Evolutionary conservation across 2,329 filamentous ascomycete genomes (phyloP), one percentile per base, ranked within the genome.

Genomic region (Didymella keratinophila): DNA sequence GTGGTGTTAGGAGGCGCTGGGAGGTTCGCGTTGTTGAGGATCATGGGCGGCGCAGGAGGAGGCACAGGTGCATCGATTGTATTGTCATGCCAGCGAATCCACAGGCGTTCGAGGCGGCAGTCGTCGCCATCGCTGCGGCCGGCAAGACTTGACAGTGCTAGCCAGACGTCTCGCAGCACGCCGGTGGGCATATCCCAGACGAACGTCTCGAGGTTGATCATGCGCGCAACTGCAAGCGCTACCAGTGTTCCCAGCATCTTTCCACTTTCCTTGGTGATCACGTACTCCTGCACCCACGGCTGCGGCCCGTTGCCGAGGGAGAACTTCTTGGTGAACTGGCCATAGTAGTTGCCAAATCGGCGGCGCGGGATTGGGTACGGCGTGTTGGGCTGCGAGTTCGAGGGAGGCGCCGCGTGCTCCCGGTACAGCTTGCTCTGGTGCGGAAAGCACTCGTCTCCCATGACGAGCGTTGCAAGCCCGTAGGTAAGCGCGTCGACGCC

Each of bases 161-260:
- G 85, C 85, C 92, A 95, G 27, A 94, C 89, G 72, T 94, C 90
- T 52, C 91, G 85, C 52, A 93, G 78, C 18, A 95, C 89, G 1
- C 91, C 92, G 0, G 91, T 95, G 0, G 91, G 91, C 91, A 95
- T 94, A 70, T 96, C 91, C 91, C 91, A 95, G 3, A 91, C 83
- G 70, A 95, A 95, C 0, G 87, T 88, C 76, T 95, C 91, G 37
- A 96, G 82, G 69, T 91, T 92, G 50, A 87, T 81, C 91, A 95
- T 95, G 62, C 90, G 88, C 42, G 88, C 87, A n/a, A 95, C 83
- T 12, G 91, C 90, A 63, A 93, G 79, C 10, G 91, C 90, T 12
- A 93, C 91, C 48, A 95, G 79, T 1, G 90, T 94, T 5, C 91
- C 90, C n/a, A 95, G 82, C 90, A 95, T 93, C 78, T 94, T 95